These are phyloP conservation scores for Tephrocybe sp. DNA, from an alignment of 768 basidiomycete species.

Conservation along the genomic window DNA sequence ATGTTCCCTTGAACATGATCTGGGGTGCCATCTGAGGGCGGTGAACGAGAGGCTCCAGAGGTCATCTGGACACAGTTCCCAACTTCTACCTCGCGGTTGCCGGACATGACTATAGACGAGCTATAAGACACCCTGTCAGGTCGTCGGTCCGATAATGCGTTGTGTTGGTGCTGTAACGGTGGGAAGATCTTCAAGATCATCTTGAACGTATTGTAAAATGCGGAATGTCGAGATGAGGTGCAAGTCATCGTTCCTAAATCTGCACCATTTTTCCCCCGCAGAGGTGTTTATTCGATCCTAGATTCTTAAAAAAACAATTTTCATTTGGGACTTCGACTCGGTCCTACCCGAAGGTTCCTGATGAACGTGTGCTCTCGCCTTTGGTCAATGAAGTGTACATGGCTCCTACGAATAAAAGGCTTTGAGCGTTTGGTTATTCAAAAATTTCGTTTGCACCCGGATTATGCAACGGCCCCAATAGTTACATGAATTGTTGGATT, in stretches of 20 bases:
- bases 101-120: constrained; percentile 3
- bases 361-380: neutral
- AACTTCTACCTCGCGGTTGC: constrained; percentile 12
- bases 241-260: constrained; percentile 2
- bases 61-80: constrained; percentile 9
- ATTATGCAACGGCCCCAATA: too few relatives aligned
- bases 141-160: constrained; percentile 12
- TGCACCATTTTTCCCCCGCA: neutral
- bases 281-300: neutral
- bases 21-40: constrained; percentile 13
- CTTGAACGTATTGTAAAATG: neutral
- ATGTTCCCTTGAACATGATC: constrained; percentile 2
- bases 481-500: constrained; percentile 4
- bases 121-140: constrained; percentile 9
- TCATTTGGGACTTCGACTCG: too few relatives aligned
- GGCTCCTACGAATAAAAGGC: too few relatives aligned
- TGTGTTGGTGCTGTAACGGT: constrained; percentile 1
- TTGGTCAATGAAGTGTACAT: neutral
- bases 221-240: constrained; percentile 2
- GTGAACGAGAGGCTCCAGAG: neutral
- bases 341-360: neutral
- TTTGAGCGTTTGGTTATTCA: too few relatives aligned
- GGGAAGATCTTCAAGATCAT: constrained; percentile 8
- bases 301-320: too few relatives aligned
- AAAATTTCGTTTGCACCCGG: too few relatives aligned